Base-by-base conservation (phyloP, 2,329 filamentous ascomycete species). In the Elsinoe batatas region DNA sequence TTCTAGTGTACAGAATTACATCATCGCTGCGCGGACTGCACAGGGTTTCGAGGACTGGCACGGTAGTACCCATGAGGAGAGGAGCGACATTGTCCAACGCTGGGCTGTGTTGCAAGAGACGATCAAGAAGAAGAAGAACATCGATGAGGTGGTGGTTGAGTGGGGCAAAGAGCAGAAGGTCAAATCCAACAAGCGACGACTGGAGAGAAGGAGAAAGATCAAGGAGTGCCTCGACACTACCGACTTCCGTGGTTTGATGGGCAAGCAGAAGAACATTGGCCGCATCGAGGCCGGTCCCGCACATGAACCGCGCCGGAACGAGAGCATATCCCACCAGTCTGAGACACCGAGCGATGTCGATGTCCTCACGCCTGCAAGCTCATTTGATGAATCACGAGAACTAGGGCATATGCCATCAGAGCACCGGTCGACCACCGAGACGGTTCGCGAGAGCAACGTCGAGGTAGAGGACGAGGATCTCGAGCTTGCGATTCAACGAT, bases 1-100 rank as follows among this genome's bases (percentile, higher is more conserved):
- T 20, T 82, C 79, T 43, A 87, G 81, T 59, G 82, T 88, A 15
- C 77, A 87, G 49, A 89, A 87, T 61, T 91, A 91, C 66, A 88
- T 94, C 60, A 81, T 89, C 44, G 81, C 87, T 1, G 86, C 88
- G 2, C 78, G 88, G 44, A 86, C 87, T 49, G 76, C 83, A 0
- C 87, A 94, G 67, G 88, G 89, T 1, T 81, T 82, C 58, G 80
- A 83, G 42, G 86, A 91, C 51, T 77, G 82, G 61, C 71, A 73
- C 13, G 64, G 65, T 1, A 73, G 82, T 1, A 79, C 76, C 0
- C 65, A 67, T 0, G 78, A 80, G 58, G 85, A 91, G 68, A 76
- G 79, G 37, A 72, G 74, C 1, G 81, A 84, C 56, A 81, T 91
- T 17, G 66, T 91, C 36, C 69, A 71, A 37, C 75, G 80, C 5